These are phyloP conservation scores for Monocercomonoides exilis DNA, from an alignment of 78 protist genomes.

Conservation along the genomic window DNA sequence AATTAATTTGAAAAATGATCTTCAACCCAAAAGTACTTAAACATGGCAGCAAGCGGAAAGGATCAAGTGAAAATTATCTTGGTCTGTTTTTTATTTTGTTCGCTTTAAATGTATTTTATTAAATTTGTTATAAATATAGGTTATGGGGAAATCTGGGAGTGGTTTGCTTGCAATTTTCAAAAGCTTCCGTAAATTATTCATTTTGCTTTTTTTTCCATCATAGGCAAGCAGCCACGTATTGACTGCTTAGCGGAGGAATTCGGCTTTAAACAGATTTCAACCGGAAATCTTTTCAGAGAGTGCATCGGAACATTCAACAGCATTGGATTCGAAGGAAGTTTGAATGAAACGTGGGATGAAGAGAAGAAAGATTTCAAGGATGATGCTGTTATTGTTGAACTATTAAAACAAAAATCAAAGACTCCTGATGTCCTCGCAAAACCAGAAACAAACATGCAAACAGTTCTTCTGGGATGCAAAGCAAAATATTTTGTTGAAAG, in stretches of 20 bases:
- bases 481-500: background rate
- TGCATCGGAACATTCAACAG: background rate
- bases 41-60: too few relatives aligned
- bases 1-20: too few relatives aligned
- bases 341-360: background rate
- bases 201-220: background rate
- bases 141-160: background rate
- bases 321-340: background rate
- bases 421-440: background rate
- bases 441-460: background rate
- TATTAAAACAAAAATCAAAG: background rate
- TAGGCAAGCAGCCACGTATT: constrained; percentile 6
- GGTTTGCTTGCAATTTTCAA: background rate
- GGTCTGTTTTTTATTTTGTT: background rate
- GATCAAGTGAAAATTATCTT: constrained; percentile 3
- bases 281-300: background rate
- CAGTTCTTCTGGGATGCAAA: background rate
- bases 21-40: too few relatives aligned
- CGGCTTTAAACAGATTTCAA: background rate
- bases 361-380: background rate
- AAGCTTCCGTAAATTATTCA: background rate
- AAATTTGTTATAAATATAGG: background rate
- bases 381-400: background rate
- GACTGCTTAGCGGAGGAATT: background rate
- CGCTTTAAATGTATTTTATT: background rate